Base-by-base conservation (phyloP, 208 protist genomes). In the Wallacemonas sp. region DNA sequence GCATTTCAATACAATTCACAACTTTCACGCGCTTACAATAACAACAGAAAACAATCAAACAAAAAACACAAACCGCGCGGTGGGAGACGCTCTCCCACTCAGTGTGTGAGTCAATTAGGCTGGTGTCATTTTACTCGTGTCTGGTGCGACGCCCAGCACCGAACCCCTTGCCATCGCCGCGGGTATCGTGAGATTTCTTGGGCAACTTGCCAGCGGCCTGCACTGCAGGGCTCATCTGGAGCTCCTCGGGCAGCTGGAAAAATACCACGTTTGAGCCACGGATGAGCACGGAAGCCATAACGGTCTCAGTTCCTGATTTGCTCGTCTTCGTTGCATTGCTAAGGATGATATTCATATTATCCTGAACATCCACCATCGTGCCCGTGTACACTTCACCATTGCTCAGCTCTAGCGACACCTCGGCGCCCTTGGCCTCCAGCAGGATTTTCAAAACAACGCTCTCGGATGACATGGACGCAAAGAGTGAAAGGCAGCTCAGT, bases 371-470 rank as follows among this genome's bases (percentile, higher is more conserved):
- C 21, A 71, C 75, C 9, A 98, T 61, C 0, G 79, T 91, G 42
- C 96, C 96, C 14, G 84, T 80, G 70, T 96, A 97, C 0, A 97
- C 61, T 68, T 98, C 94, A 24, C 96, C 94, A 2, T 86, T 96
- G 36, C 73, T 84, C 15, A 98, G 68, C 70, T 98, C 96, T 38
- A 98, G 66, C 5, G 94, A 93, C 8, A 98, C 77, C 17, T 82
- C 79, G 15, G 90, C 88, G 55, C 91, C 88, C 21, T 95, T 72
- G 3, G 94, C 84, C 74, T 98, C 96, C 55, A 91, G 93, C 21
- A 98, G 82, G 36, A 98, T 77, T 74, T 98, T 98, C 17, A 98
- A 67, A 21, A 93, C 94, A 42, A 98, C 91, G 51, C 86, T 90
- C 21, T 34, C 28, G 8, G 30, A 38, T 2, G 41, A 47, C 46